Evolutionary conservation across 192 early-diverging fungal species (phyloP).

Genomic region (Kappamyces sp.): DNA sequence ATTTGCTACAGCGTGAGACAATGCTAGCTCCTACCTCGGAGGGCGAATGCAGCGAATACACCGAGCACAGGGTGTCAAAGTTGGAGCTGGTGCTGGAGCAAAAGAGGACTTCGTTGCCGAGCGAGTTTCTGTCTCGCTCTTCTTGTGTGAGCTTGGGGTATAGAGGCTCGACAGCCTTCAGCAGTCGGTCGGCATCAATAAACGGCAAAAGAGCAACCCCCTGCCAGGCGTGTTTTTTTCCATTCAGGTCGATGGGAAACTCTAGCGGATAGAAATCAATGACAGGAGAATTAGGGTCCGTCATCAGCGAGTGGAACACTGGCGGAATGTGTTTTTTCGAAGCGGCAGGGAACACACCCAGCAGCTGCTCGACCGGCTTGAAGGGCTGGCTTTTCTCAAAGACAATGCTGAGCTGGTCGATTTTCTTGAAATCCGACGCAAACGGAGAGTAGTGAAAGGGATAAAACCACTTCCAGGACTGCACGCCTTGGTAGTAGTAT

Average conservation of each 20-base stretch:
- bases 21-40: constrained; percentile 8
- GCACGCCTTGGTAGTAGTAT: constrained; percentile 94
- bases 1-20: constrained; percentile 18
- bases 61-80: constrained; percentile 35
- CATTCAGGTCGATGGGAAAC: constrained; percentile 93
- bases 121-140: constrained; percentile 34
- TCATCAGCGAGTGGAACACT: constrained; percentile 79
- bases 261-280: constrained; percentile 90
- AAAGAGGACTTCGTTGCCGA: constrained; percentile 37
- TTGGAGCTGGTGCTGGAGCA: constrained; percentile 25
- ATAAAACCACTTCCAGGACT: constrained; percentile 98
- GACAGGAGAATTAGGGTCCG: constrained; percentile 76
- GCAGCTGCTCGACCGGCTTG: constrained; percentile 94
- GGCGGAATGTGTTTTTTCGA: constrained; percentile 77
- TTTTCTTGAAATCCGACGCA: constrained; percentile 69
- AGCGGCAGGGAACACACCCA: constrained; percentile 92
- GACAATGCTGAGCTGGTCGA: constrained; percentile 46
- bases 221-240: constrained; percentile 98
- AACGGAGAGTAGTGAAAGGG: constrained; percentile 97
- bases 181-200: constrained; percentile 83
- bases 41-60: constrained; percentile 26
- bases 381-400: constrained; percentile 85
- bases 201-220: constrained; percentile 96
- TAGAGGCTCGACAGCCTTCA: constrained; percentile 64
- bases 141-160: constrained; percentile 38